Evolutionary conservation across 805 yeast species (phyloP), one percentile per base, ranked within the genome.

Genomic region (Hanseniaspora taiwanica): DNA sequence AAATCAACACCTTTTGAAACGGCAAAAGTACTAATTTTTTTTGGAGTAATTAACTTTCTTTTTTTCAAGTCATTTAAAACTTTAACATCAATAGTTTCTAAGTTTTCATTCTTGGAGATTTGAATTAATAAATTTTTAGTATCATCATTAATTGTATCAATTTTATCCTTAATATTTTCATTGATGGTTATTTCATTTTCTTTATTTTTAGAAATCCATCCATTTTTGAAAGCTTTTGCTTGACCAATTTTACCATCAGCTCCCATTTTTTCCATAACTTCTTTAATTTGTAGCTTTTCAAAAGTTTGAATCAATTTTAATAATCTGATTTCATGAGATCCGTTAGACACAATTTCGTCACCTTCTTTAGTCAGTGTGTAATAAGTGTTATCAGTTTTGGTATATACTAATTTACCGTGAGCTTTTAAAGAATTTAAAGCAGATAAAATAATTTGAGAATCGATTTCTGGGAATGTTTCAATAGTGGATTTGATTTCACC

Each of bases 201-300:
- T 43, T 89, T 93, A 44, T 80, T 82, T 60, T 93, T 91, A 47
- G 73, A 65, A 53, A 91, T 78, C 99, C 99, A 91, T 33, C 94
- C 93, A 60, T 87, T 87, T 63, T 86, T 89, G 73, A 91, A 93
- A 14, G 97, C 99, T 54, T 87, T 78, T 51, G 94, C 94, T 66
- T 91, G 98, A 47, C 98, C 99, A 48, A 89, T 71, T 51, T 79
- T 78, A 46, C 96, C 97, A 44, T 76, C 76, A 39, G 76, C 66
- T 42, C 96, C 96, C 63, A 89, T 67, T 48, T 79, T 72, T 42
- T 76, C 58, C 38, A 64, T 64, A 40, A 81, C 83, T 40, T 89
- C 96, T 43, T 58, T 59, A 51, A 91, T 78, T 55, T 81, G 83
- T 52, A 91, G 69, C 27, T 89, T 86, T 42, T 81, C 94, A 38